These are phyloP conservation scores for Melastoma candidum DNA, from an alignment of 441 rosid species.

Conservation along the genomic window DNA sequence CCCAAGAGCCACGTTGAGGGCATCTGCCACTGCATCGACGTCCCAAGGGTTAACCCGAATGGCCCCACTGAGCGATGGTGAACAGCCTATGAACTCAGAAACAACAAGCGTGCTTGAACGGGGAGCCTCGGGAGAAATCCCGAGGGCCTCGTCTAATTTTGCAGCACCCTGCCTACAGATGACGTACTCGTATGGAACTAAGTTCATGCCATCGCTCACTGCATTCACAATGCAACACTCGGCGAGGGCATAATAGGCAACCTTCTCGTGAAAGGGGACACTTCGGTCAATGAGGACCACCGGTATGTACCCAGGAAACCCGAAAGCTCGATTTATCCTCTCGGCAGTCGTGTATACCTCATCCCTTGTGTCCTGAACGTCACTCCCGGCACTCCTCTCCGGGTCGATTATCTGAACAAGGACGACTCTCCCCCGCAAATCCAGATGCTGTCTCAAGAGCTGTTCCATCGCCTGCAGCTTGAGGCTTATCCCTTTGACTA, in stretches of 20 bases:
- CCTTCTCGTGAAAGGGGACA: slow-evolving; percentile 57
- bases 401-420: slow-evolving; percentile 81
- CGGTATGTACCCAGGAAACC: slow-evolving; percentile 57
- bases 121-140: slow-evolving; percentile 28
- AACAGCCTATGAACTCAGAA: slow-evolving; percentile 74
- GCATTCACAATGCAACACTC: slow-evolving; percentile 77
- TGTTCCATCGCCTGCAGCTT: slow-evolving; percentile 62
- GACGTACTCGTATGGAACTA: slow-evolving; percentile 62
- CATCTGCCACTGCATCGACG: slow-evolving; percentile 53
- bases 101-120: slow-evolving; percentile 61
- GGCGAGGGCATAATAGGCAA: slow-evolving; percentile 68
- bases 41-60: slow-evolving; percentile 82
- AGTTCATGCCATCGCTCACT: slow-evolving; percentile 79
- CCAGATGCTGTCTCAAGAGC: slow-evolving; percentile 40
- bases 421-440: slow-evolving; percentile 46
- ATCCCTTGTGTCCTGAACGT: slow-evolving; percentile 53
- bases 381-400: slow-evolving; percentile 67
- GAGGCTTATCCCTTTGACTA: slow-evolving; percentile 70
- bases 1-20: slow-evolving; percentile 36
- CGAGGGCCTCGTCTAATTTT: slow-evolving; percentile 44
- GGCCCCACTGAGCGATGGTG: slow-evolving; percentile 82
- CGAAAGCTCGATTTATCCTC: slow-evolving; percentile 51
- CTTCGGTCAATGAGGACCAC: slow-evolving; percentile 61
- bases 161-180: slow-evolving; percentile 67
- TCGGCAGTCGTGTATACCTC: slow-evolving; percentile 43